Base-by-base conservation (phyloP, 768 basidiomycete genomes). In the Dioszegia hungarica region DNA sequence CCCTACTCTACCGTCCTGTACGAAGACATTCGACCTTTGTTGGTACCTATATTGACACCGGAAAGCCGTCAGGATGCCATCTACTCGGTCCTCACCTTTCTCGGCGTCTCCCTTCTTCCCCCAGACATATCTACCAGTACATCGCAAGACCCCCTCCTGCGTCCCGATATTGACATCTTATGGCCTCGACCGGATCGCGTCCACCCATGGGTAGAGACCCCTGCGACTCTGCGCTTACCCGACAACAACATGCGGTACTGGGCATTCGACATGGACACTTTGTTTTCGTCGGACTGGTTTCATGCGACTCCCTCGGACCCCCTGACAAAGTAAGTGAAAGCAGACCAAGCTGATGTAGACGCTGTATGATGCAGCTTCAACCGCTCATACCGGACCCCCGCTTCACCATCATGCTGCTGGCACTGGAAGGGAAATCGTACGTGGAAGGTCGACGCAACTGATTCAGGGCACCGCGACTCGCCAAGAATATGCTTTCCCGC, bases 1-100 rank as follows among this genome's bases (percentile, higher is more conserved):
- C 77, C 78, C 0, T 78, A 68, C 59, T 62, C 73, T 9, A 57
- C 69, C 22, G 62, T 78, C n/a, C 66, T 79, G n/a, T 78, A 76
- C 52, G 47, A 56, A 53, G 79, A 79, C 54, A 63, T 79, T 24
- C 52, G 57, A 4, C 52, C 72, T 2, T 72, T 79, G 40, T 70
- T 79, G 28, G 72, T 77, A 60, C 47, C 69, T 15, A 61, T 78
- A n/a, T 54, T 64, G 1, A 60, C 59, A 3, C 57, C 66, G 14
- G 66, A 71, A 37, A 69, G 68, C 15, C 63, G 72, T 17, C 60
- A 69, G 1, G 75, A 78, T 40, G 68, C 78, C 43, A 57, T 75
- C 24, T 77, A 77, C 61, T 69, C 75, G 3, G 75, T 73, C 53
- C 66, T 79, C 49, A 66, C 68, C 20, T 78, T 77, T 62, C 64